Percentiles rank a stretch among this genome's conserved stretches.
These are phyloP conservation scores for Periconia digitata DNA, from an alignment of 2,329 filamentous ascomycete genomes.

Conservation along the genomic window DNA sequence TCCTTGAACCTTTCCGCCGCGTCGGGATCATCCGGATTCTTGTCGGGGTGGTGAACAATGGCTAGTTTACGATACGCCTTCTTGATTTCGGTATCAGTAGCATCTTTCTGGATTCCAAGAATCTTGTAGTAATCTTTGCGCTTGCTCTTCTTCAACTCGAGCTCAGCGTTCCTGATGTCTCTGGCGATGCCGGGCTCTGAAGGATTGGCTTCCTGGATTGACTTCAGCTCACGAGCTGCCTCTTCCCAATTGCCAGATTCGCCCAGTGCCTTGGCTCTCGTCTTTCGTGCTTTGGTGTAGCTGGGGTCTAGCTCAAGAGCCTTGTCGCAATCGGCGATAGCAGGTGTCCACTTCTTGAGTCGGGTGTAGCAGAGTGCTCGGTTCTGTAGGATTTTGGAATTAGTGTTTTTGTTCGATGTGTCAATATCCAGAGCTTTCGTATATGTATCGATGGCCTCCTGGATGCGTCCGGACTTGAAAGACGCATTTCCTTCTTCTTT, in stretches of 20 bases:
- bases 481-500: constrained; percentile 91
- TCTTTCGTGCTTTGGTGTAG: constrained; percentile 90
- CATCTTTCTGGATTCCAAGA: constrained; percentile 82
- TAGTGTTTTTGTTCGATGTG: constrained; percentile 84
- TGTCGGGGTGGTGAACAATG: constrained; percentile 93
- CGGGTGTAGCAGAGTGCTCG: constrained; percentile 81
- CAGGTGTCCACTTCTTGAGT: constrained; percentile 79
- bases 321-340: constrained; percentile 82
- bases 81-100: constrained; percentile 84
- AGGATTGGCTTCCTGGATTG: constrained; percentile 79
- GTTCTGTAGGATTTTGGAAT: constrained; percentile 94
- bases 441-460: constrained; percentile 82
- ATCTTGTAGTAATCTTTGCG: constrained; percentile 99
- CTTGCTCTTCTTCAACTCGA: constrained; percentile 96
- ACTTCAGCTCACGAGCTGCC: constrained; percentile 85
- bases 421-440: constrained; percentile 81
- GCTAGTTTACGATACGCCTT: constrained; percentile 95
- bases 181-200: constrained; percentile 77
- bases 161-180: constrained; percentile 85
- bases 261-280: constrained; percentile 86
- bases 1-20: constrained; percentile 97
- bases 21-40: constrained; percentile 83
- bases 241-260: constrained; percentile 90
- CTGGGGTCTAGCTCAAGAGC: constrained; percentile 79
- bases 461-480: constrained; percentile 83